Conservation (phyloP, 2,329 filamentous ascomycete genomes). For the Colletotrichum truncatum region DNA sequence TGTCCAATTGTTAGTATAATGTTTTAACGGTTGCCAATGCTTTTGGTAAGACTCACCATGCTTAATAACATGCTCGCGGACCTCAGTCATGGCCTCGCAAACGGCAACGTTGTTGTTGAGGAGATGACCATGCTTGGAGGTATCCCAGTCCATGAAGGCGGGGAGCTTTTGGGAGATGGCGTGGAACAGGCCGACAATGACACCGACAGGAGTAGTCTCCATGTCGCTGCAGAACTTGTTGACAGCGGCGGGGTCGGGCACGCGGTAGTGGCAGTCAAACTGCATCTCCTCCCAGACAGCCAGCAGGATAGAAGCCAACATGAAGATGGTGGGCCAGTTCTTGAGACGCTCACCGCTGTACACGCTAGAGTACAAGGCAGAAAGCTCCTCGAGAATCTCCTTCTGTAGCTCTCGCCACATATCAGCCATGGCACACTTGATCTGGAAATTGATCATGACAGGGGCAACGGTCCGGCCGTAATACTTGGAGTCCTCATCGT, state of each 20-base stretch:
- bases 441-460: slow-evolving; percentile 99
- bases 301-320: slow-evolving; percentile 91
- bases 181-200: slow-evolving; percentile 96
- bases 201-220: slow-evolving; percentile 94
- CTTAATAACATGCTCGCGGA: slow-evolving; percentile 90
- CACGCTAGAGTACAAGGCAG: slow-evolving; percentile 92
- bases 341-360: slow-evolving; percentile 97
- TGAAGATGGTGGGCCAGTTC: slow-evolving; percentile 99
- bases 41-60: slow-evolving; percentile 73
- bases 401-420: slow-evolving; percentile 99
- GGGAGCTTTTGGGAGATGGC: slow-evolving; percentile 98
- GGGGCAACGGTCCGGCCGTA: slow-evolving; percentile 90
- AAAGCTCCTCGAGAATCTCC: slow-evolving; percentile 94
- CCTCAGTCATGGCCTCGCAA: slow-evolving; percentile 96
- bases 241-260: slow-evolving; percentile 83
- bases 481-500: slow-evolving; percentile 87
- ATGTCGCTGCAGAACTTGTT: slow-evolving; percentile 97
- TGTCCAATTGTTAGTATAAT: slow-evolving; percentile 57
- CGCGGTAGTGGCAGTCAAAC: slow-evolving; percentile 96
- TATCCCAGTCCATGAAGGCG: slow-evolving; percentile 93
- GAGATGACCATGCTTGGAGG: slow-evolving; percentile 86
- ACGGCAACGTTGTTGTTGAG: slow-evolving; percentile 92
- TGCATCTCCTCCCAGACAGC: slow-evolving; percentile 99
- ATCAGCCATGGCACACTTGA: slow-evolving; percentile 95
- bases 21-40: not conserved